phyloP scores from a whole-genome alignment of 2,329 filamentous ascomycete genomes.

The Hymenoscyphus fraxineus region DNA sequence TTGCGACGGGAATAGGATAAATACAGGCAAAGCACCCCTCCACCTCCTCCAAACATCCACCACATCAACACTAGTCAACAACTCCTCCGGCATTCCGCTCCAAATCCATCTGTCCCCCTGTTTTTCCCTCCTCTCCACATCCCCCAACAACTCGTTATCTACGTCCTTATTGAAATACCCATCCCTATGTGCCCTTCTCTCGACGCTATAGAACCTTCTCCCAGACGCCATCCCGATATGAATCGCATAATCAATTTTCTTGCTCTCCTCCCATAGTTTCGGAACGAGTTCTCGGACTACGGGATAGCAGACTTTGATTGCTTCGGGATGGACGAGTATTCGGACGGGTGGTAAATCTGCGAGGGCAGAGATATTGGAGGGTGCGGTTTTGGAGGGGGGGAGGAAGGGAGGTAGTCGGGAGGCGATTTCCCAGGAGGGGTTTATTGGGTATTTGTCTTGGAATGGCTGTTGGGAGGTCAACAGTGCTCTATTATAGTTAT shows the following conservation, averaged over 20 bases:
- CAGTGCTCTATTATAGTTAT: not conserved
- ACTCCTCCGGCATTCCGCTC: conserved; percentile 50
- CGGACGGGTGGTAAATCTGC: conserved; percentile 46
- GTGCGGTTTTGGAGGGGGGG: conserved; percentile 40
- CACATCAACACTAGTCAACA: conserved; percentile 55
- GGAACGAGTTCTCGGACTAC: conserved; percentile 62
- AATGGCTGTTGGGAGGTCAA: conserved; percentile 58
- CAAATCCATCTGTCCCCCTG: conserved; percentile 49
- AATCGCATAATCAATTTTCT: conserved; percentile 60
- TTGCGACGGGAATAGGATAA: not conserved
- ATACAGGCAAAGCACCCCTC: conserved; percentile 49
- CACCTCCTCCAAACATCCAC: conserved; percentile 55
- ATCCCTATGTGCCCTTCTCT: conserved; percentile 66
- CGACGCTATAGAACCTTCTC: conserved; percentile 64
- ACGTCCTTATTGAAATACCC: conserved; percentile 69
- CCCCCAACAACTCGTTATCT: conserved; percentile 54
- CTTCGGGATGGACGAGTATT: conserved; percentile 60
- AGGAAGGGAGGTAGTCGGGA: conserved; percentile 62
- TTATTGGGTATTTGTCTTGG: conserved; percentile 64
- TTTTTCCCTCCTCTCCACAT: conserved; percentile 41
- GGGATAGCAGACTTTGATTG: conserved; percentile 69
- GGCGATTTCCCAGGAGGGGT: conserved; percentile 80
- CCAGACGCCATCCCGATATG: conserved; percentile 77
- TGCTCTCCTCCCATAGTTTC: conserved; percentile 41
- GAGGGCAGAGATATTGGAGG: conserved; percentile 30